A percentile compares a stretch with the other conserved stretches of the same genome.
Conservation (phyloP, 768 basidiomycete genomes). For the Lactarius hatsudake region DNA sequence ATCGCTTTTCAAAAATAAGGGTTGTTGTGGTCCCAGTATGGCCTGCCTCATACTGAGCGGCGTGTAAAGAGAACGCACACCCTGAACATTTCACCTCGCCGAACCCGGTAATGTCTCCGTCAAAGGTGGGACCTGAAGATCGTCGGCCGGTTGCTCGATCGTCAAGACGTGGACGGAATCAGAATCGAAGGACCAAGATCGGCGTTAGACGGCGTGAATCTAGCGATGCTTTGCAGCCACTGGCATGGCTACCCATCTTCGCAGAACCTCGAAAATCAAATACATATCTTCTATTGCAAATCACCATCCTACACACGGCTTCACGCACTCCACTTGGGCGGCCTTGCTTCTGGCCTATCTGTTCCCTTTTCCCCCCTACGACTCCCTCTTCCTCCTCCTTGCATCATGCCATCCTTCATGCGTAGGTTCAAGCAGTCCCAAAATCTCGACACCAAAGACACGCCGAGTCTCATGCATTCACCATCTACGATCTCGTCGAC, state of each 20-base stretch:
- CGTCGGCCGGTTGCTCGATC: not conserved
- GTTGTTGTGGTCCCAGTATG: too few species aligned
- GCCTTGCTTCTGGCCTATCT: not conserved
- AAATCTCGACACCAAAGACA: not conserved
- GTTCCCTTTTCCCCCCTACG: not conserved
- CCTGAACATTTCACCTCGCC: not conserved
- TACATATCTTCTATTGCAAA: not conserved
- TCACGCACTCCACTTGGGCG: not conserved
- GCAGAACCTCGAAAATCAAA: not conserved
- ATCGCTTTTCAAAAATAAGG: too few species aligned
- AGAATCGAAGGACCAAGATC: not conserved
- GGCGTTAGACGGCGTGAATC: not conserved
- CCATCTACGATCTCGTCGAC: conserved; percentile 18
- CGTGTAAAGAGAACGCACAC: not conserved
- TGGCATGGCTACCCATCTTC: not conserved
- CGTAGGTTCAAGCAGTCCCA: not conserved
- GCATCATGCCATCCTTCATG: conserved; percentile 6
- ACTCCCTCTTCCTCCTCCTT: not conserved
- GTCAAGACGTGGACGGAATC: not conserved
- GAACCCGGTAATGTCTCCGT: not conserved
- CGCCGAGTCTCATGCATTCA: conserved; percentile 10
- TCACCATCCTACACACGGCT: not conserved
- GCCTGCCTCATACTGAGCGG: too few species aligned
- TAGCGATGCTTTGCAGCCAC: too few species aligned
- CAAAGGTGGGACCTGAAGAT: not conserved